phyloP scores from a whole-genome alignment of 2,329 filamentous ascomycete genomes.

The Nemania sp. region DNA sequence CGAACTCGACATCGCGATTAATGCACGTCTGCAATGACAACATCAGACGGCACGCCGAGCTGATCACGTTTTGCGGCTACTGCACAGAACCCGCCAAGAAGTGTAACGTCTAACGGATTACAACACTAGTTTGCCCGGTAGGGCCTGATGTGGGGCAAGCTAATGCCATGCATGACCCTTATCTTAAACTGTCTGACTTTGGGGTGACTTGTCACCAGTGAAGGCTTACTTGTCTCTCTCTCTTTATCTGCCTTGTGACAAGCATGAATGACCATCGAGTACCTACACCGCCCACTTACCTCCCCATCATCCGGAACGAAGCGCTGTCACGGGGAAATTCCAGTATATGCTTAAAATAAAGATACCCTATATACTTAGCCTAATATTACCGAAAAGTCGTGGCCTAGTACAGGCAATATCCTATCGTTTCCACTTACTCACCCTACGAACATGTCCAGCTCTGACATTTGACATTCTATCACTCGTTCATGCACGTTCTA shows the following conservation, averaged over 20 bases:
- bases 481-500: constrained; percentile 10
- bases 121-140: neutral
- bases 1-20: neutral
- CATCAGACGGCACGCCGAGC: no score
- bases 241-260: constrained; percentile 21
- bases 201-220: constrained; percentile 2
- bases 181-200: constrained; percentile 1
- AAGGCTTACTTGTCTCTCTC: constrained; percentile 16
- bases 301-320: neutral
- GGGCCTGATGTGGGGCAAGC: constrained; percentile 3
- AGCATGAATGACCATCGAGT: constrained; percentile 12
- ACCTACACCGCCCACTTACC: neutral
- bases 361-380: neutral
- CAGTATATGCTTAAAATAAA: neutral
- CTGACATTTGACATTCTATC: neutral
- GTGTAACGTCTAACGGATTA: neutral
- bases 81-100: neutral
- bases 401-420: neutral
- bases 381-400: no score
- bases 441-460: constrained; percentile 3
- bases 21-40: no score
- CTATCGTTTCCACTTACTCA: constrained; percentile 1
- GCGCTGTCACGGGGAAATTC: neutral
- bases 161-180: constrained; percentile 5
- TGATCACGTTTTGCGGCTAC: neutral